Evolutionary conservation across 768 basidiomycete species (phyloP), one percentile per base, ranked within the genome.

Genomic region (Lactarius deliciosus): DNA sequence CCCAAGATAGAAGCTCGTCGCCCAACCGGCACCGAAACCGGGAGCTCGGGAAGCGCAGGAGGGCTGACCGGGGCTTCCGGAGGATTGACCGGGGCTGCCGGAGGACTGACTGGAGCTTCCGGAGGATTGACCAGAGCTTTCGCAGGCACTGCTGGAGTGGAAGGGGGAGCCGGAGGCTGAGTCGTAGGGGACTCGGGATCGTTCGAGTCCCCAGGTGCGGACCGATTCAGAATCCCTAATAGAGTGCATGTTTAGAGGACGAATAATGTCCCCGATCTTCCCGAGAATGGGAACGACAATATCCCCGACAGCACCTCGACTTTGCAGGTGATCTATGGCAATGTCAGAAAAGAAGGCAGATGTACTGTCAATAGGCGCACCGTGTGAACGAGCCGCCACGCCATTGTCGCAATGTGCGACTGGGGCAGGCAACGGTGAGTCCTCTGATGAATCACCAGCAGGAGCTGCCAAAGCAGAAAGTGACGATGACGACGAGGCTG

Each of bases 391-490:
- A 45, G 25, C 5, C 41, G 16, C 16, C 34, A 28, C 11, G 41
- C 50, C 66, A 47, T 64, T 28, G 34, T n/a, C 22, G 18, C 69
- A 25, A 13, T 64, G 70, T 4, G 66, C 54, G 16, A 64, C 57
- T 40, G 65, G 11, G 13, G 50, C 58, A 54, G 65, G 28, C 22
- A 57, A 59, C 43, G 60, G 50, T 16, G 54, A 43, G 25, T 13
- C 56, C 32, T 25, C 60, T 36, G 10, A 11, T 47, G 40, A 9
- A 30, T 66, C 68, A 34, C 60, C 60, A 9, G 73, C 63, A 10
- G 76, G 76, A 1, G 75, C 75, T 2, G 76, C 76, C 54, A 77
- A 64, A 41, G 68, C 68, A 36, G 72, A 71, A 22, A 75, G 68
- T n/a, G 76, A 76, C 2, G 72, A 70, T 1, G 75, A 69, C 20